A percentile compares a stretch with the other conserved stretches of the same genome.
Conservation (phyloP, 805 yeast species). For the Candida lessepsii region DNA sequence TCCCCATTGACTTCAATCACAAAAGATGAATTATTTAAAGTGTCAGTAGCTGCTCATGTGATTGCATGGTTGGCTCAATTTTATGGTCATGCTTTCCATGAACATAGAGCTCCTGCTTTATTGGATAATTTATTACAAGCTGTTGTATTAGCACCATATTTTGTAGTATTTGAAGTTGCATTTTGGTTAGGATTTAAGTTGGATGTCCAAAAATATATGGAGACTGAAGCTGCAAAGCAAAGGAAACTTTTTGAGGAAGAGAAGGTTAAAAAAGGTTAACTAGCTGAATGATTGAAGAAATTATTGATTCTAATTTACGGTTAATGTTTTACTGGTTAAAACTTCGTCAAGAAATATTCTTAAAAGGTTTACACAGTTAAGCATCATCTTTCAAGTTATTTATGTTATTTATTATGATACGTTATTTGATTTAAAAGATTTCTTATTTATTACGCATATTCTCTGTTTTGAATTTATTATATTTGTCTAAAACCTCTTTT, state of each 20-base stretch:
- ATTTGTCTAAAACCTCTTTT: constrained; percentile 49
- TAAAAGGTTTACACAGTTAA: too few species aligned
- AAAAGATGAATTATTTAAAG: constrained; percentile 22
- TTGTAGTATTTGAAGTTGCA: constrained; percentile 75
- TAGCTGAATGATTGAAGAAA: too few species aligned
- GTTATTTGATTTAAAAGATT: too few species aligned
- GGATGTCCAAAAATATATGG: constrained; percentile 51
- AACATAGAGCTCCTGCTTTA: constrained; percentile 81
- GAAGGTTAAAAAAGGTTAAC: neutral
- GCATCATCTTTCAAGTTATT: too few species aligned
- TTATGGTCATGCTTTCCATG: constrained; percentile 82
- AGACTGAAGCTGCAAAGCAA: constrained; percentile 39
- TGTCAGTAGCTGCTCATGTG: constrained; percentile 45
- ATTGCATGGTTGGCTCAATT: constrained; percentile 80
- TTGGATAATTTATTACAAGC: constrained; percentile 83
- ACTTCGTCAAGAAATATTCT: too few species aligned
- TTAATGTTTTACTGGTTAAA: too few species aligned
- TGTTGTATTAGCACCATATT: constrained; percentile 85
- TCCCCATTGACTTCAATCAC: constrained; percentile 4
- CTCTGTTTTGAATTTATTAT: constrained; percentile 27
- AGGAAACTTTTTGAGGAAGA: constrained; percentile 9
- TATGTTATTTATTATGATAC: constrained; percentile 5
- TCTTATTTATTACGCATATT: too few species aligned
- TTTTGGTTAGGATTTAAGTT: constrained; percentile 63
- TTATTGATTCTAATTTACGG: too few species aligned